Evolutionary conservation across 2,329 filamentous ascomycete species (phyloP).

Genomic region (Ceratocystis harringtonii): DNA sequence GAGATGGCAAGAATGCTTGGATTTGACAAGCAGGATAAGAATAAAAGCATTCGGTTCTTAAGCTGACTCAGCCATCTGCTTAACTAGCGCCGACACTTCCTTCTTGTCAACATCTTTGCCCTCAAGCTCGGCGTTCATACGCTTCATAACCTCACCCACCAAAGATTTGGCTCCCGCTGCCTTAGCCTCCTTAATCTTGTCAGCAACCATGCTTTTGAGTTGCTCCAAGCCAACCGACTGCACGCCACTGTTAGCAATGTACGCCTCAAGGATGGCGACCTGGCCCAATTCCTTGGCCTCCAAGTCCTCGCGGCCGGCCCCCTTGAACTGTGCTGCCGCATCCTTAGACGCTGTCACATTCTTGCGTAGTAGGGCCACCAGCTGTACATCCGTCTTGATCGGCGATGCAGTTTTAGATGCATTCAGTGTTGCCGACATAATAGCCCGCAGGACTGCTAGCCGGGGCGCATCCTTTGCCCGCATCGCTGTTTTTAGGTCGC

Average conservation of each 20-base stretch:
- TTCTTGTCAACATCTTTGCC: constrained; percentile 50
- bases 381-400: constrained; percentile 53
- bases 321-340: constrained; percentile 47
- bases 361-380: constrained; percentile 53
- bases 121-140: constrained; percentile 38
- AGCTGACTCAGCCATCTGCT: constrained; percentile 27
- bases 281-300: constrained; percentile 56
- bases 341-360: constrained; percentile 42
- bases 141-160: constrained; percentile 50
- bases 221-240: constrained; percentile 43
- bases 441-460: constrained; percentile 50
- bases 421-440: constrained; percentile 58
- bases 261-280: constrained; percentile 49
- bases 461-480: constrained; percentile 47
- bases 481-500: constrained; percentile 52
- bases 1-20: background rate
- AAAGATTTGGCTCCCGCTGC: constrained; percentile 32
- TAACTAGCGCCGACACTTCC: constrained; percentile 45
- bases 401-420: constrained; percentile 57
- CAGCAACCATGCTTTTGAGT: constrained; percentile 38
- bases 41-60: background rate
- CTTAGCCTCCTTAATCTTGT: constrained; percentile 36
- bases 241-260: constrained; percentile 44
- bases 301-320: constrained; percentile 50
- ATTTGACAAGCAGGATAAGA: background rate